These are phyloP conservation scores for Naganishia kalamii DNA, from an alignment of 768 basidiomycete species.

Conservation along the genomic window DNA sequence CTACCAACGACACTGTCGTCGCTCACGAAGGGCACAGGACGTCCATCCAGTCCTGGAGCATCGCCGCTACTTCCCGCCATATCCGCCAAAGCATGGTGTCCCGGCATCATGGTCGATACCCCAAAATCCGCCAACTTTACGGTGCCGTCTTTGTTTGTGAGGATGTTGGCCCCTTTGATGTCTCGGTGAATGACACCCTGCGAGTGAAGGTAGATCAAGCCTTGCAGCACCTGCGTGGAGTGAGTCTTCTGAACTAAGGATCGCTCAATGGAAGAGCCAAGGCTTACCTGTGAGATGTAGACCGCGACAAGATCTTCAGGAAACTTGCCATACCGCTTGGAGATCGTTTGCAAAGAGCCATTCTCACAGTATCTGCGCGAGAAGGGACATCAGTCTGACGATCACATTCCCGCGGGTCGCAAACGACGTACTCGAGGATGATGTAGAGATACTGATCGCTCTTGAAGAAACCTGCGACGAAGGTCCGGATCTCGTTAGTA, in stretches of 20 bases:
- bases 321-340: constrained; percentile 96
- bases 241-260: neutral
- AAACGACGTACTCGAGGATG: constrained; percentile 70
- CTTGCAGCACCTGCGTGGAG: constrained; percentile 63
- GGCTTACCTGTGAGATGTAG: constrained; percentile 71
- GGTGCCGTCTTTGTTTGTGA: constrained; percentile 96
- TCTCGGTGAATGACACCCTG: constrained; percentile 99
- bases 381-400: neutral
- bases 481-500: neutral
- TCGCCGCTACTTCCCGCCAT: neutral
- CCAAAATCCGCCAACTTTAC: constrained; percentile 99
- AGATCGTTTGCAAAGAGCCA: constrained; percentile 88
- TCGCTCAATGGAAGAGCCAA: neutral
- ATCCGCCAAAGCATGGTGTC: constrained; percentile 51
- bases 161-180: constrained; percentile 97
- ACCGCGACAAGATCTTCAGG: constrained; percentile 94
- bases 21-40: neutral
- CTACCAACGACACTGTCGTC: constrained; percentile 89
- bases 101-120: constrained; percentile 74
- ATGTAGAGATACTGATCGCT: constrained; percentile 91
- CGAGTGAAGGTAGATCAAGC: constrained; percentile 92
- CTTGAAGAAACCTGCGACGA: constrained; percentile 72
- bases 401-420: neutral
- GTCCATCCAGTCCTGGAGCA: neutral
- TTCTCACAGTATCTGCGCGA: constrained; percentile 83